Percentiles rank a stretch among this genome's conserved stretches.
Conservation (phyloP, 805 yeast genomes). For the Cyberlindnera meyerae region DNA sequence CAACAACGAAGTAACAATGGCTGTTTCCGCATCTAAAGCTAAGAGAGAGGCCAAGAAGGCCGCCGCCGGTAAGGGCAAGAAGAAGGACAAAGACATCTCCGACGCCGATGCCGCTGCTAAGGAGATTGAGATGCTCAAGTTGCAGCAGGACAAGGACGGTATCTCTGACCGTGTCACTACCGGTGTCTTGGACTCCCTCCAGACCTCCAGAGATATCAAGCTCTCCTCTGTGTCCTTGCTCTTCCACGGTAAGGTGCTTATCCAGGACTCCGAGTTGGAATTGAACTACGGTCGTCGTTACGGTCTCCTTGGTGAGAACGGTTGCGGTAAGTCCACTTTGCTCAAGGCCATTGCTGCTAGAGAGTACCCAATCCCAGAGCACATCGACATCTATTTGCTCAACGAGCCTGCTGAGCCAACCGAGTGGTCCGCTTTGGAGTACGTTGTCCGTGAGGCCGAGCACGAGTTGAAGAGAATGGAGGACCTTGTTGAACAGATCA, state of each 20-base stretch:
- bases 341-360: constrained; percentile 91
- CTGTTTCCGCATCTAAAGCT: constrained; percentile 83
- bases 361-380: constrained; percentile 92
- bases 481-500: constrained; percentile 82
- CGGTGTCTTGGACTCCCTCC: constrained; percentile 88
- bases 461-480: constrained; percentile 85
- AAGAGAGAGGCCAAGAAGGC: constrained; percentile 97
- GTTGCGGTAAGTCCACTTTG: constrained; percentile 97
- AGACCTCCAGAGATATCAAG: constrained; percentile 91
- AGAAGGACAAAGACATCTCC: constrained; percentile 34
- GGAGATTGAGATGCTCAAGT: constrained; percentile 78
- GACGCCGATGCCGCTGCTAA: constrained; percentile 58
- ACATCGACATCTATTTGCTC: constrained; percentile 84
- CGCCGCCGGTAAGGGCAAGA: constrained; percentile 66
- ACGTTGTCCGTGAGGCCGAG: constrained; percentile 97
- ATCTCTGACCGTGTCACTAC: constrained; percentile 95
- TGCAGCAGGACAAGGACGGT: constrained; percentile 93
- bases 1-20: constrained; percentile 12
- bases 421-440: constrained; percentile 87
- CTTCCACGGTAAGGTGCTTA: constrained; percentile 95
- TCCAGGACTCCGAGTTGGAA: constrained; percentile 89
- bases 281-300: constrained; percentile 96
- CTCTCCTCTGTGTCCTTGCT: constrained; percentile 82
- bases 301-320: constrained; percentile 96
- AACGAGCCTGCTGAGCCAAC: constrained; percentile 98